Evolutionary conservation across 1,139 yeast genomes (phyloP), one percentile per base, ranked within the genome.

Genomic region (Pichia sp.): DNA sequence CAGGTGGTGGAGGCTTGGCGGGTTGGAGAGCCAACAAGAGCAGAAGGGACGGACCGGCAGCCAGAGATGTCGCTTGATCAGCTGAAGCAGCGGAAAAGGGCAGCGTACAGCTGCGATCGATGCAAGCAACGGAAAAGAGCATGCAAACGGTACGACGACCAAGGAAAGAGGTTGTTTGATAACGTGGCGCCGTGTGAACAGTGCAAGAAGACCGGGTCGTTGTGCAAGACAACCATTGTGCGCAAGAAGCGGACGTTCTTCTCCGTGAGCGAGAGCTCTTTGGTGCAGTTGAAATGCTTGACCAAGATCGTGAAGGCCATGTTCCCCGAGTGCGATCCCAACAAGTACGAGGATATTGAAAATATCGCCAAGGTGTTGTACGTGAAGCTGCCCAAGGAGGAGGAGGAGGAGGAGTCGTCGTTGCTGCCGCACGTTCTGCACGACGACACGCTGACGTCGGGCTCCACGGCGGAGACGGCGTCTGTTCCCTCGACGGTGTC

Each of bases 41-140:
- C 7, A n/a, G 16, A 36, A n/a, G 41, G 8, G 16, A 36, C 16
- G 16, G 41, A n/a, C n/a, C 16, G n/a, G 16, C 13, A 36, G 16
- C 41, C 41, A 36, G 41, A n/a, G 7, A 36, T 36, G 41, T 36
- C 41, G 41, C n/a, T 13, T n/a, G 41, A n/a, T n/a, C 41, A 36
- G 41, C 16, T 36, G 4, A 49, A 49, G 40, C 16, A 29, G 3
- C 38, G 58, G 11, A 67, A 62, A 45, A 53, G 75, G 32, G 73
- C 73, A 0, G 62, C 67, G 4, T 72, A 64, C 60, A 67, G 72
- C 42, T 75, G 78, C 60, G 78, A 75, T 55, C 62, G 75, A 15
- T 75, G 78, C 60, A 74, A 72, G 57, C 54, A 59, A 15, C 63
- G 70, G 48, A 75, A 75, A 62, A 65, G 72, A 52, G 74, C 71